Conservation (phyloP, 352 stramenopile species). For the Thalassiosira mediterranea region DNA sequence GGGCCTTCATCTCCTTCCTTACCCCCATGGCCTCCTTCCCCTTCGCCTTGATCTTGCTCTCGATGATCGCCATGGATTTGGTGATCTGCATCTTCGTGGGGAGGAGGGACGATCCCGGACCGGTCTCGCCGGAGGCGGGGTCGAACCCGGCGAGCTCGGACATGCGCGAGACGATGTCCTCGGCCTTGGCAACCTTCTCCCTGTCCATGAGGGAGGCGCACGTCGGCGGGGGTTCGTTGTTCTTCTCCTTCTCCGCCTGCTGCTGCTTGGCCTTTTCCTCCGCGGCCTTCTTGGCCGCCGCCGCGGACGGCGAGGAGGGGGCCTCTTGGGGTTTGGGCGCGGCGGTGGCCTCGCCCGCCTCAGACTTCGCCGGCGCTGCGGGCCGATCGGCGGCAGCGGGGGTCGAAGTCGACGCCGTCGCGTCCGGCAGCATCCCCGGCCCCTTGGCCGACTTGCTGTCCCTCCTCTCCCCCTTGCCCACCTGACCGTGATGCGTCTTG, state of each 20-base stretch:
- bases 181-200: conserved; percentile 52
- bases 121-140: conserved; percentile 2
- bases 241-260: conserved; percentile 6
- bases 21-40: conserved; percentile 16
- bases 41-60: conserved; percentile 51
- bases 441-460: too few species aligned
- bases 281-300: neutral
- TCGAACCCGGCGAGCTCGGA: conserved; percentile 1
- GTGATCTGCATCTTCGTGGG: conserved; percentile 61
- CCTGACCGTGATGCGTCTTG: neutral
- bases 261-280: conserved; percentile 2
- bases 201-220: conserved; percentile 33
- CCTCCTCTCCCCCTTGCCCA: neutral
- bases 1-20: conserved; percentile 41
- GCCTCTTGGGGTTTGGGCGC: neutral
- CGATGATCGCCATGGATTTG: conserved; percentile 51
- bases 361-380: neutral
- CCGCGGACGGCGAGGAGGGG: too few species aligned
- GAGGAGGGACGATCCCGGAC: conserved; percentile 4
- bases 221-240: conserved; percentile 26
- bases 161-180: conserved; percentile 50
- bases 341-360: neutral
- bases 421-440: too few species aligned
- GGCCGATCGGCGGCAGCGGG: too few species aligned
- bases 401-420: too few species aligned